These are phyloP conservation scores for Epichloe baconii DNA, from an alignment of 2,329 filamentous ascomycete species.

Conservation along the genomic window DNA sequence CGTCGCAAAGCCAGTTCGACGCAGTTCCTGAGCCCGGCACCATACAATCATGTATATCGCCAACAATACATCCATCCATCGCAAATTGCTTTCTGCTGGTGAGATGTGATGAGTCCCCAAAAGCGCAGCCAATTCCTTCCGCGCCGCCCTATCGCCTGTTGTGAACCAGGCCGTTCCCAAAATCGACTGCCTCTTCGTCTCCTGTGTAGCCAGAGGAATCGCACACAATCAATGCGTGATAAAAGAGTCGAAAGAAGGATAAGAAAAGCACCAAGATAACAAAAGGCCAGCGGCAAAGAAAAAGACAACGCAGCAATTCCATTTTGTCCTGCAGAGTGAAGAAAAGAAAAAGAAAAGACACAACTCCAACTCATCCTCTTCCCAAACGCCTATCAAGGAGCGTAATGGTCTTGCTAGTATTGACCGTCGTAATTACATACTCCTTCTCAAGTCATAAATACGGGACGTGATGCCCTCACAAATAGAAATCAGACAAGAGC, in stretches of 20 bases:
- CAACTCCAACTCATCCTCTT: constrained; percentile 17
- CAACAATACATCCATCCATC: neutral
- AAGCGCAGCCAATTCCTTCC: neutral
- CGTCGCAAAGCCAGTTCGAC: neutral
- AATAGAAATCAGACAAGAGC: neutral
- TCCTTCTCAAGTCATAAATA: constrained; percentile 9
- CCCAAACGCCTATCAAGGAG: constrained; percentile 24
- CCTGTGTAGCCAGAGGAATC: neutral
- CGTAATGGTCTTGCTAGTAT: constrained; percentile 20
- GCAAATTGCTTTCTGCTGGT: neutral
- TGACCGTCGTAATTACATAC: constrained; percentile 27
- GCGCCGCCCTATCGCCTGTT: neutral
- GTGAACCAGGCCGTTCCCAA: neutral
- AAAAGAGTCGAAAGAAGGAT: neutral
- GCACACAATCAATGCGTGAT: neutral
- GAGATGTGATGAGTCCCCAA: neutral
- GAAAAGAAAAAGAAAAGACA: constrained; percentile 4
- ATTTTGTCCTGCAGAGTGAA: neutral
- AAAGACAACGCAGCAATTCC: neutral
- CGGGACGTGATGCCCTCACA: neutral
- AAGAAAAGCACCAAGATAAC: neutral
- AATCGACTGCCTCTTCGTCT: neutral
- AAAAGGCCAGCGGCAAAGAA: constrained; percentile 6
- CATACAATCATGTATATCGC: neutral
- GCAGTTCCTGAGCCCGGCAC: neutral